Base-by-base conservation (phyloP, 2,329 filamentous ascomycete genomes). In the Coniochaeta sp. region DNA sequence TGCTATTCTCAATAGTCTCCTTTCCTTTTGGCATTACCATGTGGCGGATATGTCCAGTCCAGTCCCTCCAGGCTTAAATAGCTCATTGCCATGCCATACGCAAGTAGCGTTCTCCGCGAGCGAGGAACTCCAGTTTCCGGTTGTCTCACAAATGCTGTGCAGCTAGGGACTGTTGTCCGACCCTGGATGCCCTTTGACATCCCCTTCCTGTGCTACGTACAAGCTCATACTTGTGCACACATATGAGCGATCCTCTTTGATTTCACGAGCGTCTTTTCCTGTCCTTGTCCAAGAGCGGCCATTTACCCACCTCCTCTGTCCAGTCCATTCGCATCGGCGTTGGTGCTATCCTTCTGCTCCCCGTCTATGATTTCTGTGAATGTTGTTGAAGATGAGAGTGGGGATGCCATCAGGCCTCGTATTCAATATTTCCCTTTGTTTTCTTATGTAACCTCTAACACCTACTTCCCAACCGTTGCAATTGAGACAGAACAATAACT, bases 1-100 rank as follows among this genome's bases (percentile, higher is more conserved):
- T 31, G 3, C n/a, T 31, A 28, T 28, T n/a, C 22, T 47, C 22
- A 52, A 57, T 57, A 64, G 62, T 68, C 64, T 66, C 66, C 61
- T 67, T 62, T 59, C 70, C 26, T n/a, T 17, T 11, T 52, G 47
- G 24, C 47, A 52, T 52, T 52, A 24, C 47, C 24, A 5, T 28
- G 26, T 17, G 11, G 19, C 11, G 44, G 47, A 17, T 24, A 52
- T 28, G 19, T 52, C 47, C 47, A 47, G 24, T 52, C 24, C 47
- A 17, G 47, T 52, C 47, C 16, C 2, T 28, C 47, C 47, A 31
- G 47, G 26, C 22, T 31, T 24, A 17, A 22, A n/a, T 24, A 22
- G 24, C 11, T 31, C 47, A 31, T 28, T 22, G 43, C 43, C 26
- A 3, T 9, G 38, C 43, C 9, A 6, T 9, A 17, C 43, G 3